Evolutionary conservation across 495 filamentous ascomycete genomes (phyloP), one percentile per base, ranked within the genome.

Genomic region (Penicillium subrubescens): DNA sequence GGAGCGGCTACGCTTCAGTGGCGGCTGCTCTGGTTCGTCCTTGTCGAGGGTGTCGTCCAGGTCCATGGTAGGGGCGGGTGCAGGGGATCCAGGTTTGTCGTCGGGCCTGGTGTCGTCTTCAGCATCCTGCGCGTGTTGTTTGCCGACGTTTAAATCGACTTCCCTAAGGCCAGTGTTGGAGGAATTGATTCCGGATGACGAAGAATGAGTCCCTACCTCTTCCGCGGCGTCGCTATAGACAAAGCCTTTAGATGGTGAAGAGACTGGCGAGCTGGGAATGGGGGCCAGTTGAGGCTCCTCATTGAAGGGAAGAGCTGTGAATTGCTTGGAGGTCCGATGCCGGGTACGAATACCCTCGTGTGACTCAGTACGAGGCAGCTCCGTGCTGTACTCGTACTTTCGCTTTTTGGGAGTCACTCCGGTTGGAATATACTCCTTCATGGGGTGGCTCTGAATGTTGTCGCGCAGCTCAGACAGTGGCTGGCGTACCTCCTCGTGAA

Each of bases 381-480:
- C 77, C 0, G 86, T 89, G 2, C 90, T 90, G 71, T 92, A 96
- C 7, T 87, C 78, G 71, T 97, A 99, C 37, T 82, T 77, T 11
- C 80, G 79, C 73, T 93, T 94, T 67, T 89, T 83, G 0, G 95
- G 95, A 0, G 95, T 97, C n/a, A 85, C 82, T 37, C 94, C 95
- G 0, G 95, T 98, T 0, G 90, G 85, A 8, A 82, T 73, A 70
- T 97, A 97, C 72, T 97, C 92, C 59, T 86, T 83, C 27, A 98
- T 75, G 11, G 79, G 73, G 1, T 87, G 87, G 31, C 68, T 75
- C 23, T 83, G 79, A 31, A 96, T 86, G 21, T 86, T 82, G 11
- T 82, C 77, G 3, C 92, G 85, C 19, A 99, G 88, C 14, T 86
- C 78, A 4, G 78, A 71, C 1, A 99, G 88, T 1, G 92, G 90